A percentile compares a stretch with the other conserved stretches of the same genome.
phyloP scores from a whole-genome alignment of 352 stramenopile species.

The Globisporangium mamillatum region DNA sequence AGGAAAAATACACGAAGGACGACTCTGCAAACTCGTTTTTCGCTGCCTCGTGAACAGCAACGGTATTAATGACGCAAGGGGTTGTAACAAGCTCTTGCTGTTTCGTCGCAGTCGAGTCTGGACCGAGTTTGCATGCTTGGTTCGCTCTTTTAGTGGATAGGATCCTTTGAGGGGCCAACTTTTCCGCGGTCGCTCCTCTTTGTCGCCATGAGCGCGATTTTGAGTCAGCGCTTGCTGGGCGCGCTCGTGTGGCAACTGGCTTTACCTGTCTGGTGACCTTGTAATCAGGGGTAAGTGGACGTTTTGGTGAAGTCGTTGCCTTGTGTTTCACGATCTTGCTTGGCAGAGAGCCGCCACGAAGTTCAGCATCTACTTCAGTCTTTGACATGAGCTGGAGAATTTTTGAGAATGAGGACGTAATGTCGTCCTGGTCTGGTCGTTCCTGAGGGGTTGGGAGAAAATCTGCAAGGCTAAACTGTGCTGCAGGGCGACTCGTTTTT shows the following conservation, averaged over 20 bases:
- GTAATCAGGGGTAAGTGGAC: slow-evolving; percentile 11
- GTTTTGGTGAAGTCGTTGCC: neutral
- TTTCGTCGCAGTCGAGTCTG: neutral
- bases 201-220: slow-evolving; percentile 12
- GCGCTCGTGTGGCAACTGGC: neutral
- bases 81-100: neutral
- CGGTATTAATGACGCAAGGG: neutral
- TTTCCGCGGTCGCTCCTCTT: neutral
- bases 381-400: slow-evolving; percentile 31
- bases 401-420: slow-evolving; percentile 32
- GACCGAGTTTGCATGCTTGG: neutral
- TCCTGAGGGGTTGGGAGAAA: neutral
- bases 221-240: slow-evolving; percentile 22
- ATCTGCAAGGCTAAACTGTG: neutral
- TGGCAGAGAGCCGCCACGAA: neutral
- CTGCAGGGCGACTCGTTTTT: too few relatives aligned
- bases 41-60: neutral
- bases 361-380: slow-evolving; percentile 3
- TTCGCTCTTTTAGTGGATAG: slow-evolving; percentile 2
- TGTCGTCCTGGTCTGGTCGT: slow-evolving; percentile 16
- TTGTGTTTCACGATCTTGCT: slow-evolving; percentile 5
- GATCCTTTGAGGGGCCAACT: neutral
- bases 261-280: neutral
- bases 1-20: slow-evolving; percentile 35
- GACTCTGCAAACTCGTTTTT: slow-evolving; percentile 27